Evolutionary conservation across 805 yeast genomes (phyloP).

Genomic region (Hanseniaspora lindneri): DNA sequence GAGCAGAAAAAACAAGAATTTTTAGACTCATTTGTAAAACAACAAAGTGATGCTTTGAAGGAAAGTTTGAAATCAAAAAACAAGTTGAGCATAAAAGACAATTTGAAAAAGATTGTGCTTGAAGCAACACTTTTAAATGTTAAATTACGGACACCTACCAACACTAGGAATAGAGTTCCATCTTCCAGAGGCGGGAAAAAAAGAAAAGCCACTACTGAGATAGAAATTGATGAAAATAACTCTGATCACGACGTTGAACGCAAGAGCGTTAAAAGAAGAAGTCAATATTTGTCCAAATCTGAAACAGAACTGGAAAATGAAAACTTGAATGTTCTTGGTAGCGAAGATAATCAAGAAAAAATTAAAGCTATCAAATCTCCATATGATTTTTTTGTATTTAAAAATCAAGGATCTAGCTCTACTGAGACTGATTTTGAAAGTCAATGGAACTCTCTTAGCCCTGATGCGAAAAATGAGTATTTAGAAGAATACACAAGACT

Average conservation of each 20-base stretch:
- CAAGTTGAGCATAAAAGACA: constrained; percentile 40
- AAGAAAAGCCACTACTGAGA: constrained; percentile 20
- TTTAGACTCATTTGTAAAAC: constrained; percentile 3
- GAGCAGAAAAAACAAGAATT: constrained; percentile 10
- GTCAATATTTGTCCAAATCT: too few relatives aligned
- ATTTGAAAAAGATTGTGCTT: constrained; percentile 59
- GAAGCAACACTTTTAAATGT: constrained; percentile 69
- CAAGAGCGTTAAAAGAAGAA: constrained; percentile 6
- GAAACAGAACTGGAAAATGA: too few relatives aligned
- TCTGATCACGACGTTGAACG: too few relatives aligned
- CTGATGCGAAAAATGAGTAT: constrained; percentile 60
- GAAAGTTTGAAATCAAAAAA: not conserved
- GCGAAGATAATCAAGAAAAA: not conserved
- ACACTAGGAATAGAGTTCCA: constrained; percentile 12
- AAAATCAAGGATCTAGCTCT: constrained; percentile 14
- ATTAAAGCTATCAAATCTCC: constrained; percentile 1
- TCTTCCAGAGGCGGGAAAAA: constrained; percentile 20
- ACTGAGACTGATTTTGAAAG: not conserved
- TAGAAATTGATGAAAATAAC: constrained; percentile 19
- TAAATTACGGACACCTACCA: constrained; percentile 31
- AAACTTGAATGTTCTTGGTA: too few relatives aligned
- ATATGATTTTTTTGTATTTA: not conserved
- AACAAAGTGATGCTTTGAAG: not conserved
- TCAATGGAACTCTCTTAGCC: constrained; percentile 34
- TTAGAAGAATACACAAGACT: too few relatives aligned